Conservation (phyloP, 768 basidiomycete species). For the Rubroboletus satanas region DNA sequence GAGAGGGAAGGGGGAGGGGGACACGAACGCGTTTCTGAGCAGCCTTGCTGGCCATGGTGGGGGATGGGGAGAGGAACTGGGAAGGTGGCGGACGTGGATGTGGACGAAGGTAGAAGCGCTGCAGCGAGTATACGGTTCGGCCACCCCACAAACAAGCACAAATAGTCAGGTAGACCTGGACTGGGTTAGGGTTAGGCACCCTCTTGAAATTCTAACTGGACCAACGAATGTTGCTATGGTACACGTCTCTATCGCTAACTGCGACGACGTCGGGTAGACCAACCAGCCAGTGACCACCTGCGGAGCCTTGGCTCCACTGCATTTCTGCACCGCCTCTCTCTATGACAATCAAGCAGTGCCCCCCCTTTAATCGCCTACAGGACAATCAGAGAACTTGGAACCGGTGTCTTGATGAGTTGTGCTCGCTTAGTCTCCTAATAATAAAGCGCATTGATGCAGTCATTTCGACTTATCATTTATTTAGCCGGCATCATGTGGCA, state of each 20-base stretch:
- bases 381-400: background rate
- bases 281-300: background rate
- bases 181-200: slow-evolving; percentile 23
- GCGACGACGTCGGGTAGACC: background rate
- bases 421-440: background rate
- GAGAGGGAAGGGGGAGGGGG: background rate
- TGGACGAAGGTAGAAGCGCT: slow-evolving; percentile 20
- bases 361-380: background rate
- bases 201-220: background rate
- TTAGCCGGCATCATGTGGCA: slow-evolving; percentile 2
- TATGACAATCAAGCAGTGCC: background rate
- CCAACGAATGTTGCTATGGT: slow-evolving; percentile 12
- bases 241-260: background rate
- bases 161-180: slow-evolving; percentile 8
- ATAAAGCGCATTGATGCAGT: background rate
- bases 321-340: slow-evolving; percentile 5
- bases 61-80: background rate
- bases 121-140: slow-evolving; percentile 20
- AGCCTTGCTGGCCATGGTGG: slow-evolving; percentile 76
- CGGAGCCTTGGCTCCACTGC: background rate
- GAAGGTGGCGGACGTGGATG: slow-evolving; percentile 15
- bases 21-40: slow-evolving; percentile 73
- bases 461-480: slow-evolving; percentile 5
- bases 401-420: background rate
- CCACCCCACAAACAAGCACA: slow-evolving; percentile 28